A percentile compares a stretch with the other conserved stretches of the same genome.
These are phyloP conservation scores for Barbatosphaeria neglecta DNA, from an alignment of 495 filamentous ascomycete genomes.

Conservation along the genomic window DNA sequence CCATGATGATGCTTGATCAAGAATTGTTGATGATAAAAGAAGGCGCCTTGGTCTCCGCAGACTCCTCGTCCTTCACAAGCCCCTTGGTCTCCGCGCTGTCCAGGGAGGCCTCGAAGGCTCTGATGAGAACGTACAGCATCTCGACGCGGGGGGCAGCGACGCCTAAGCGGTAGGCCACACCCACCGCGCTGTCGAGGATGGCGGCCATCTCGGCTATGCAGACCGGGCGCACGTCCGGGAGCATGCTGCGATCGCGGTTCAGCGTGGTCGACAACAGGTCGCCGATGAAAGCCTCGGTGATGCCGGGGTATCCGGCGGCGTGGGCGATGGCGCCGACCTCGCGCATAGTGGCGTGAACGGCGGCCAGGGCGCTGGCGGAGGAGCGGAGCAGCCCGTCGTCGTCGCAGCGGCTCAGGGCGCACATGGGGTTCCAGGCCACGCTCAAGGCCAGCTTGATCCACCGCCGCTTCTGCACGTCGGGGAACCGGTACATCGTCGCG, in stretches of 20 bases:
- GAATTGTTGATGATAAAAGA: no score
- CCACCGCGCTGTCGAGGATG: conserved; percentile 40
- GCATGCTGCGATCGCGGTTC: conserved; percentile 37
- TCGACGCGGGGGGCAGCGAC: conserved; percentile 32
- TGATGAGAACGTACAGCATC: conserved; percentile 24
- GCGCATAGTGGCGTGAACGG: conserved; percentile 34
- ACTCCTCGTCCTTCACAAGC: no score
- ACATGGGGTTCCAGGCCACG: conserved; percentile 40
- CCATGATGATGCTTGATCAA: no score
- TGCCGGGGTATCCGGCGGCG: conserved; percentile 26
- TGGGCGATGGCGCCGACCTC: conserved; percentile 37
- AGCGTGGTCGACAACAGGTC: conserved; percentile 18
- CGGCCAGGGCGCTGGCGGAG: conserved; percentile 16
- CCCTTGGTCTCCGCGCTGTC: no score
- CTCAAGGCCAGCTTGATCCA: conserved; percentile 43
- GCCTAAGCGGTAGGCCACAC: conserved; percentile 25
- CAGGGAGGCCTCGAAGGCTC: no score
- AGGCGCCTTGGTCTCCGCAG: no score
- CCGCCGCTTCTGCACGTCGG: conserved; percentile 39
- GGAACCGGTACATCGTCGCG: conserved; percentile 23
- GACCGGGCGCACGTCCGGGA: conserved; percentile 28
- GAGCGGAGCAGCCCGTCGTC: conserved; percentile 32
- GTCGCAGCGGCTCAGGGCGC: conserved; percentile 32
- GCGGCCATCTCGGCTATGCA: conserved; percentile 39
- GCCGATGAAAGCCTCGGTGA: conserved; percentile 24